phyloP scores from a whole-genome alignment of 2,329 filamentous ascomycete genomes.

The Diaporthe sp. region DNA sequence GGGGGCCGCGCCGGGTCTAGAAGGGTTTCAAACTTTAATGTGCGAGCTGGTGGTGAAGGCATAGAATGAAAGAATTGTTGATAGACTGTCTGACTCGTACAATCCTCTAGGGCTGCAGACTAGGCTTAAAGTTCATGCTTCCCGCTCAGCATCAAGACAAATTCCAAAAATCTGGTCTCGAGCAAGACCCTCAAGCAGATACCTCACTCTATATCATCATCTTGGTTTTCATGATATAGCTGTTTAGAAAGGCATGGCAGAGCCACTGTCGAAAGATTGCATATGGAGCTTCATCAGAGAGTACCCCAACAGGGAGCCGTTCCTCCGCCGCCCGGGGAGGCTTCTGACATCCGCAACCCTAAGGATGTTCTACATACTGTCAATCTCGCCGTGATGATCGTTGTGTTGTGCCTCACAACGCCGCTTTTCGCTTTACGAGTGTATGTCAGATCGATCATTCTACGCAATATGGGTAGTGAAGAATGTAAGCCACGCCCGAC shows the following conservation, averaged over 20 bases:
- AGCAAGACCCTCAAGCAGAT: not conserved
- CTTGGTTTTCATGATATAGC: not conserved
- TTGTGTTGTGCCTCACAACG: not conserved
- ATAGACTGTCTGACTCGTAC: constrained; percentile 9
- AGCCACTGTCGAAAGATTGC: not conserved
- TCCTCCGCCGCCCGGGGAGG: not conserved
- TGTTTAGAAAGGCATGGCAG: not conserved
- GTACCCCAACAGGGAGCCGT: not conserved
- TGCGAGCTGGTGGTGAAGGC: not conserved
- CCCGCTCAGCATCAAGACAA: not conserved
- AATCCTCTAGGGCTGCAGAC: not conserved
- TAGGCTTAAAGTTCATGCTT: not conserved
- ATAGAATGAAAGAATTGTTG: not conserved
- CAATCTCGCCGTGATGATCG: constrained; percentile 11
- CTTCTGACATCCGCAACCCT: not conserved
- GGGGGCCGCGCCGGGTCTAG: not conserved
- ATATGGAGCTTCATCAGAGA: not conserved
- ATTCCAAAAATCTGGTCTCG: not conserved
- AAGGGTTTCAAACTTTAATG: not conserved
- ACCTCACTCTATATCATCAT: not conserved
- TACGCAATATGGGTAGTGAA: not conserved
- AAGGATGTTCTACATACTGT: constrained; percentile 2
- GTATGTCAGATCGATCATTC: not conserved
- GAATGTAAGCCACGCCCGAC: not conserved
- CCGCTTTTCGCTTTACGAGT: not conserved